Evolutionary conservation across 768 basidiomycete genomes (phyloP), one percentile per base, ranked within the genome.

Genomic region (Tricholomella constricta): DNA sequence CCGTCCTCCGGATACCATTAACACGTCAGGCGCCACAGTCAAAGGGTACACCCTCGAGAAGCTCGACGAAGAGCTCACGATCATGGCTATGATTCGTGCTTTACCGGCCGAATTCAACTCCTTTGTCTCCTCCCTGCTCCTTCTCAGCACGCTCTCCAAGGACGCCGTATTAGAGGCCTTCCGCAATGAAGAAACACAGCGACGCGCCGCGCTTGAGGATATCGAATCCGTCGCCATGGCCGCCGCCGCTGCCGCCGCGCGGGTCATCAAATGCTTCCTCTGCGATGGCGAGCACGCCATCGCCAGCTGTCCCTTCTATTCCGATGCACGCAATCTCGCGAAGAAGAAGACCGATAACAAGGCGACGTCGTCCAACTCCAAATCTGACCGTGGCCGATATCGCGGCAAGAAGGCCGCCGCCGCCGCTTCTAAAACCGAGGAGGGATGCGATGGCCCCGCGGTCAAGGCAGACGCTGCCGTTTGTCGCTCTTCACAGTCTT

Each of bases 51-150:
- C 49, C 15, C 38, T 50, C 38, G 38, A 42, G 2, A 42, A n/a
- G 17, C 40, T 50, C 8, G 40, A 50, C 23, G 27, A 50, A 22
- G 49, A 50, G 31, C 38, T 42, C 27, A n/a, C 49, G 5, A 50
- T 41, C 29, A 50, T 50, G 49, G 49, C 38, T 14, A 50, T 50
- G 49, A 27, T 50, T 31, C 27, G 49, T 2, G 49, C 40, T 4
- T 37, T 50, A 22, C 49, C 49, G 5, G 25, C 27, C 23, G 49
- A 50, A 10, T 41, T 41, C 14, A 19, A 15, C 3, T 31, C 38
- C 2, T 41, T 43, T n/a, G 19, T 50, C 14, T 22, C 19, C 1
- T 42, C 49, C 3, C 10, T 43, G n/a, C 49, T 50, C 29, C 10
- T 50, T 5, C 15, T 50, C 36, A 41, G 14, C 22, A 29, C 23